Conservation (phyloP, 2,329 filamentous ascomycete genomes). For the Fusarium nisikadoi region DNA sequence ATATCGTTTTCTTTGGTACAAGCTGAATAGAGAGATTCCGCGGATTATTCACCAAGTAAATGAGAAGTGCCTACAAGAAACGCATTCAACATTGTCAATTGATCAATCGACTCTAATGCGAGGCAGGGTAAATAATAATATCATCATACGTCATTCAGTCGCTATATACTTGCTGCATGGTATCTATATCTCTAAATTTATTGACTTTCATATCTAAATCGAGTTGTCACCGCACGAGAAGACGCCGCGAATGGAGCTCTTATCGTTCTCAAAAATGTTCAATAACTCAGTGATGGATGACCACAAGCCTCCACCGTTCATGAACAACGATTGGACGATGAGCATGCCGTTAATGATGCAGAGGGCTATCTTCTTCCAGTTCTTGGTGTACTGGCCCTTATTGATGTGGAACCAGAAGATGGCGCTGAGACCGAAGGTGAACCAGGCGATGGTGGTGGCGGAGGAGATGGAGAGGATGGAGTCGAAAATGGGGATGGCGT, state of each 20-base stretch:
- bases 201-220: neutral
- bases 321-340: conserved; percentile 47
- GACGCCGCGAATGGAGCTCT: conserved; percentile 41
- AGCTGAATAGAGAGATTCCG: too few relatives aligned
- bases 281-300: conserved; percentile 46
- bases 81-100: too few relatives aligned
- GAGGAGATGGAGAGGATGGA: conserved; percentile 51
- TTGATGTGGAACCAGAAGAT: conserved; percentile 51
- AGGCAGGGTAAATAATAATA: neutral
- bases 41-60: too few relatives aligned
- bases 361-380: conserved; percentile 37
- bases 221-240: conserved; percentile 51
- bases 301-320: conserved; percentile 51
- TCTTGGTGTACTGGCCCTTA: conserved; percentile 33
- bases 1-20: too few relatives aligned
- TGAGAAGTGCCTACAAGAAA: too few relatives aligned
- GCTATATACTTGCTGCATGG: conserved; percentile 1
- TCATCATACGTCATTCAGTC: conserved; percentile 13
- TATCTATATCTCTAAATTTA: neutral
- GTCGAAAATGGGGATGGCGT: conserved; percentile 51
- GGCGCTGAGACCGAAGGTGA: conserved; percentile 49
- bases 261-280: conserved; percentile 43
- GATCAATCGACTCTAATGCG: too few relatives aligned
- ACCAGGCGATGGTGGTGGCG: conserved; percentile 50
- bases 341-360: conserved; percentile 44